These are phyloP conservation scores for Fusarium camptoceras DNA, from an alignment of 2,329 filamentous ascomycete genomes.

Conservation along the genomic window DNA sequence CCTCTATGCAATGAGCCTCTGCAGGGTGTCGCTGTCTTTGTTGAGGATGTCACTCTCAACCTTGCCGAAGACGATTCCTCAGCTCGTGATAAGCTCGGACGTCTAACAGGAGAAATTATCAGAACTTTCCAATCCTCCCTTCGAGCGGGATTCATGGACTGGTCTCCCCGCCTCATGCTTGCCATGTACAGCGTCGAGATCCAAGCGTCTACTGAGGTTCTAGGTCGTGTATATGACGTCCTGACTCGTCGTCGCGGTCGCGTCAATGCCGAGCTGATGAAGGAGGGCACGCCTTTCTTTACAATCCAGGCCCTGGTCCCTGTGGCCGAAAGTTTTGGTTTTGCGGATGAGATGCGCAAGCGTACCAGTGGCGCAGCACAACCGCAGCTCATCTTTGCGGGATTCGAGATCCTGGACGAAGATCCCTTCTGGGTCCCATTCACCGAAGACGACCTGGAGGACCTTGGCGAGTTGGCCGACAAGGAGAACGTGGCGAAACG, in stretches of 20 bases:
- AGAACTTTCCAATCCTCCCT: slow-evolving; percentile 88
- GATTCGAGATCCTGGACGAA: slow-evolving; percentile 92
- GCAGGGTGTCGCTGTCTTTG: slow-evolving; percentile 89
- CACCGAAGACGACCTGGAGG: slow-evolving; percentile 96
- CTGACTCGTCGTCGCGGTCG: slow-evolving; percentile 92
- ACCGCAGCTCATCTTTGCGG: slow-evolving; percentile 92
- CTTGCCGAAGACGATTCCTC: slow-evolving; percentile 67
- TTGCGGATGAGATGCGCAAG: slow-evolving; percentile 96
- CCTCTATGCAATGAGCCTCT: slow-evolving; percentile 93
- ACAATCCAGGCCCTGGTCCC: slow-evolving; percentile 89
- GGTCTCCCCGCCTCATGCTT: slow-evolving; percentile 93
- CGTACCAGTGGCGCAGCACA: slow-evolving; percentile 89
- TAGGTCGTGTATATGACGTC: slow-evolving; percentile 96
- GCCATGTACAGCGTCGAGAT: slow-evolving; percentile 99
- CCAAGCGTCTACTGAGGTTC: slow-evolving; percentile 93
- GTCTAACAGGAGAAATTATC: slow-evolving; percentile 93
- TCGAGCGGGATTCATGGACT: slow-evolving; percentile 88
- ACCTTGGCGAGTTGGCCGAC: slow-evolving; percentile 93
- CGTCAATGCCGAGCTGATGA: slow-evolving; percentile 90
- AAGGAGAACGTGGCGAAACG: slow-evolving; percentile 95
- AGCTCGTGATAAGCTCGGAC: slow-evolving; percentile 75
- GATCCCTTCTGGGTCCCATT: slow-evolving; percentile 98
- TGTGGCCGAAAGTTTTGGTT: slow-evolving; percentile 95
- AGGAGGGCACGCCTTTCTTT: slow-evolving; percentile 96
- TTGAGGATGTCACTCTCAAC: slow-evolving; percentile 80